These are phyloP conservation scores for Pistacia integerrima DNA, from an alignment of 345 rosid genomes.

Conservation along the genomic window DNA sequence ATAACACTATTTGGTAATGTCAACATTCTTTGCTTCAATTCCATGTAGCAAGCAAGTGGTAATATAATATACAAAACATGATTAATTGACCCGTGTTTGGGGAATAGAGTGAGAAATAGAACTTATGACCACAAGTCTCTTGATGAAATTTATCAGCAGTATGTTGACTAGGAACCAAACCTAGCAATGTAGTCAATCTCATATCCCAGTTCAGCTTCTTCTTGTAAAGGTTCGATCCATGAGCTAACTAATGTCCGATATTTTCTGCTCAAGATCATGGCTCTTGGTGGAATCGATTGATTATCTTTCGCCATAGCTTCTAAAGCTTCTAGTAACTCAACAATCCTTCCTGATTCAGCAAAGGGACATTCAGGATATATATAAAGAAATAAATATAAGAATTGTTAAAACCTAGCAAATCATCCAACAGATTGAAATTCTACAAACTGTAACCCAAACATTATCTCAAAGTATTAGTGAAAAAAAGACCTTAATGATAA, in stretches of 20 bases:
- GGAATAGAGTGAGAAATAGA: background rate
- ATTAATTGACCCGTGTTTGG: background rate
- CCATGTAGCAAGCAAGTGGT: too few relatives aligned
- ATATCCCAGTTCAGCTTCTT: constrained; percentile 94
- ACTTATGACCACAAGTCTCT: background rate
- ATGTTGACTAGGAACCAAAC: constrained; percentile 40
- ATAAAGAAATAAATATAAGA: background rate
- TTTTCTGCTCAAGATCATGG: constrained; percentile 92
- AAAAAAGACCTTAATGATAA: background rate
- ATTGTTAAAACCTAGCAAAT: background rate
- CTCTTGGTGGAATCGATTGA: constrained; percentile 85
- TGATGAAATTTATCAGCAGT: background rate
- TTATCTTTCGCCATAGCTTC: constrained; percentile 84
- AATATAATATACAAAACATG: too few relatives aligned
- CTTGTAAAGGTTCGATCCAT: constrained; percentile 97
- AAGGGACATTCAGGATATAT: constrained; percentile 9
- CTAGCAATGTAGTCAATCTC: constrained; percentile 91
- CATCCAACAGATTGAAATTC: background rate
- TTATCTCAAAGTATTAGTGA: background rate
- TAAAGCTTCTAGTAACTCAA: constrained; percentile 87
- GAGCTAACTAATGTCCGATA: constrained; percentile 94
- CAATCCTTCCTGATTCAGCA: constrained; percentile 69
- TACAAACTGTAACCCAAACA: background rate
- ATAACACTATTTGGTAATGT: background rate
- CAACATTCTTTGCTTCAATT: too few relatives aligned